These are phyloP conservation scores for Naganishia vishniacii DNA, from an alignment of 768 basidiomycete genomes.

Conservation along the genomic window DNA sequence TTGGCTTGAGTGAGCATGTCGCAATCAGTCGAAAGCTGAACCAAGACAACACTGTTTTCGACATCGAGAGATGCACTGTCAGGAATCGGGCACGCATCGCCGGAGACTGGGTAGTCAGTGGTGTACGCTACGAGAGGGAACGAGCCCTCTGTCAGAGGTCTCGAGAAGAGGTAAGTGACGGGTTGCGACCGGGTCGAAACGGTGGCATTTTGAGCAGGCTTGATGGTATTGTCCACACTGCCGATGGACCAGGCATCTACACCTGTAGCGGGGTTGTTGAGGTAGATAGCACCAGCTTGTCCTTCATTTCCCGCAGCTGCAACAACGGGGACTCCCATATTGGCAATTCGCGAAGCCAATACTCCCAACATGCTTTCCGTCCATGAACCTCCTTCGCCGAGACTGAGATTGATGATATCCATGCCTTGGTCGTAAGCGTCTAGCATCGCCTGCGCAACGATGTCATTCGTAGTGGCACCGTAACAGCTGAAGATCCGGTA, in stretches of 20 bases:
- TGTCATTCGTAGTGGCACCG: slow-evolving; percentile 50
- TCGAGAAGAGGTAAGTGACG: slow-evolving; percentile 55
- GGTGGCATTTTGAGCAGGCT: slow-evolving; percentile 58
- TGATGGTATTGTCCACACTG: slow-evolving; percentile 52
- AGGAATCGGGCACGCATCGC: slow-evolving; percentile 61
- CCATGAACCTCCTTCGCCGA: slow-evolving; percentile 63
- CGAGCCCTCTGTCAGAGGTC: slow-evolving; percentile 54
- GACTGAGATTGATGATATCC: slow-evolving; percentile 63
- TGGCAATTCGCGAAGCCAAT: slow-evolving; percentile 59
- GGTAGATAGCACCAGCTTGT: slow-evolving; percentile 60
- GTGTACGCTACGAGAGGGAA: slow-evolving; percentile 54
- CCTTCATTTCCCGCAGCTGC: slow-evolving; percentile 62
- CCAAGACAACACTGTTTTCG: slow-evolving; percentile 55
- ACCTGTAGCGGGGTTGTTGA: slow-evolving; percentile 55
- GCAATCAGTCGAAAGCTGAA: slow-evolving; percentile 50
- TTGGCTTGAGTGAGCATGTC: slow-evolving; percentile 20
- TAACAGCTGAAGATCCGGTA: slow-evolving; percentile 60
- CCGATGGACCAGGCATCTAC: slow-evolving; percentile 56
- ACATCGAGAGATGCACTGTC: slow-evolving; percentile 56
- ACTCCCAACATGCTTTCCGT: slow-evolving; percentile 57
- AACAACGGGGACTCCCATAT: slow-evolving; percentile 57
- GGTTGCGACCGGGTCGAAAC: slow-evolving; percentile 52
- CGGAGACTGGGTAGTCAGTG: slow-evolving; percentile 50
- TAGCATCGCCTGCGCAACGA: slow-evolving; percentile 55
- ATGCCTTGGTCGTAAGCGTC: slow-evolving; percentile 53